A percentile compares a stretch with the other conserved stretches of the same genome.
These are phyloP conservation scores for Penicillium sp. DNA, from an alignment of 2,329 filamentous ascomycete species.

Conservation along the genomic window DNA sequence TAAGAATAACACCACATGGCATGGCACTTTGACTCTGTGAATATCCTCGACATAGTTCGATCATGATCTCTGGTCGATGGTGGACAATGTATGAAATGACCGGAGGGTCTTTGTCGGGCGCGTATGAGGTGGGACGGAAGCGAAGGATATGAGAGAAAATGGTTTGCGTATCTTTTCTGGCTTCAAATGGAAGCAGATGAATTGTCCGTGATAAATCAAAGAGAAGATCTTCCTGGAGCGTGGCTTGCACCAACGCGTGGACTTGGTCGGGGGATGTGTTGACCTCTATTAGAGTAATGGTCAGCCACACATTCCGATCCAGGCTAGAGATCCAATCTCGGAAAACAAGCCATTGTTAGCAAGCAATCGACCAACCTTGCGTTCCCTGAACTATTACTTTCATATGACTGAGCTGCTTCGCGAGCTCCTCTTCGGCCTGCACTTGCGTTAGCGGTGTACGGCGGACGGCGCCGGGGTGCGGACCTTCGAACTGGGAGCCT, in stretches of 20 bases:
- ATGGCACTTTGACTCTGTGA: conserved; percentile 87
- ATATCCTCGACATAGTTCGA: conserved; percentile 86
- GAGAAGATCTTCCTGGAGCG: conserved; percentile 87
- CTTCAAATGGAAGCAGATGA: conserved; percentile 86
- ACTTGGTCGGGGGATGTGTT: conserved; percentile 86
- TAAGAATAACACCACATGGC: conserved; percentile 81
- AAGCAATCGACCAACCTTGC: conserved; percentile 59
- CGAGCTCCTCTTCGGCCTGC: conserved; percentile 79
- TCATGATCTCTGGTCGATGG: conserved; percentile 78
- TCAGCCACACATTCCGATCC: conserved; percentile 13
- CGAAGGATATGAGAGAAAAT: conserved; percentile 95
- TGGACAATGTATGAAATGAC: conserved; percentile 87
- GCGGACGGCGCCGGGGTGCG: conserved; percentile 47
- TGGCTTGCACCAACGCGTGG: conserved; percentile 75
- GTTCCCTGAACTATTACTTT: conserved; percentile 91
- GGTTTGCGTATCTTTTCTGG: conserved; percentile 90
- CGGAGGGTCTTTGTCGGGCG: conserved; percentile 70
- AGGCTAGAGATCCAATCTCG: not conserved
- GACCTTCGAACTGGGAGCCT: conserved; percentile 59
- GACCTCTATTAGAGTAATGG: conserved; percentile 57
- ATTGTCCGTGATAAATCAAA: conserved; percentile 79
- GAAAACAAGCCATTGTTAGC: not conserved
- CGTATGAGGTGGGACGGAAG: conserved; percentile 66
- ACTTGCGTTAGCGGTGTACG: conserved; percentile 54
- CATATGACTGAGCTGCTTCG: conserved; percentile 83